Base-by-base conservation (phyloP, 441 rosid species). In the Gossypium davidsonii region DNA sequence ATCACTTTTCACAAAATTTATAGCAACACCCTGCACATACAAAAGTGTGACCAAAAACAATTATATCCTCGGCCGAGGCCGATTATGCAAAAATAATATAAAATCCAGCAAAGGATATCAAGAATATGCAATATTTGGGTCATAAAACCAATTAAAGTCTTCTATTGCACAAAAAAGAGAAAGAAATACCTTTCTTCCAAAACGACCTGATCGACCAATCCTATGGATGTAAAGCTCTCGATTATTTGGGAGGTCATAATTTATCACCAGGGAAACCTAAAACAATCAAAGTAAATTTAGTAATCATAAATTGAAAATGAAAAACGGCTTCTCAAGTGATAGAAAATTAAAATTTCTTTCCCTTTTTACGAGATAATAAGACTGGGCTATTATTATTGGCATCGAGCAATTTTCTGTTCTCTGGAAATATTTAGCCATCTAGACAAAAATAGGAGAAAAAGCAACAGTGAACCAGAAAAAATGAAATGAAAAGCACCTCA, bases 181-280 rank as follows among this genome's bases (percentile, higher is more conserved):
- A 12, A 25, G 17, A 58, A 4, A 58, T 23, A 58, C 62, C 37
- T 58, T 58, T 12, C 62, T 14, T 12, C 62, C 62, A 58, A 94
- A 94, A 70, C 98, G 96, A 67, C 98, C 98, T 28, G 98, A 90
- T 25, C 98, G 96, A 66, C 98, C 98, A 74, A 91, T 94, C 64
- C 96, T 87, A 62, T 94, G 98, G 66, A 94, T 91, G 82, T 94
- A 94, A 63, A 91, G 96, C 81, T 94, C 98, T 82, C 97, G 95
- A 84, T 90, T 91, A 82, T 90, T 91, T 55, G 98, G 97, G 14
- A 94, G 94, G 80, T 94, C 98, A 83, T 94, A 94, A 73, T 94
- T 94, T 20, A 94, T 90, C 77, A 94, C 98, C 73, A 94, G 79
- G 42, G 98, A 93, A 52, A 93, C 97, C 97, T 89, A 78, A 60